Evolutionary conservation across 192 early-diverging fungal species (phyloP).

Genomic region (Entrophospora sp.): DNA sequence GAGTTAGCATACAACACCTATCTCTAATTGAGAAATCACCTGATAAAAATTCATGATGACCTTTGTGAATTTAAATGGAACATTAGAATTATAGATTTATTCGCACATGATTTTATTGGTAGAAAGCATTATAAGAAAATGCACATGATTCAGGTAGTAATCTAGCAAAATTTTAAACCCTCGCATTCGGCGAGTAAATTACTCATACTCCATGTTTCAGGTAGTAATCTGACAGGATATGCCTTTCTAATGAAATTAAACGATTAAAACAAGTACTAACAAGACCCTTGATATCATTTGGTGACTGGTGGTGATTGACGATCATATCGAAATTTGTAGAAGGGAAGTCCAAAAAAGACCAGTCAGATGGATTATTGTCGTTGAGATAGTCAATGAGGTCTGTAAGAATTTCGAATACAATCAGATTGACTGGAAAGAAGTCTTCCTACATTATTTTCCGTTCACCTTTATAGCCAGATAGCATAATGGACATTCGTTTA

Average conservation of each 20-base stretch:
- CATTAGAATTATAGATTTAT: not conserved
- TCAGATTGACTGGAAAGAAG: not conserved
- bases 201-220: not conserved
- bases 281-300: not conserved
- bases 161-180: not conserved
- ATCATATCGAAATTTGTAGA: not conserved
- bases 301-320: not conserved
- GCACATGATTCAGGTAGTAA: not conserved
- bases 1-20: not conserved
- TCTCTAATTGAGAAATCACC: not conserved
- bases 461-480: not conserved
- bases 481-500: too few species aligned
- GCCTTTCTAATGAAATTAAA: too few species aligned
- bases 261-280: too few species aligned
- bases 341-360: constrained; percentile 2
- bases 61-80: not conserved
- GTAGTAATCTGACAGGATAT: too few species aligned
- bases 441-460: constrained; percentile 21
- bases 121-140: not conserved
- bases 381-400: not conserved
- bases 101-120: not conserved
- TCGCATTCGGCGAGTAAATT: not conserved
- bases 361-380: not conserved
- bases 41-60: not conserved
- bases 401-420: constrained; percentile 4